Base-by-base conservation (phyloP, 805 yeast species). In the Schwanniomyces yamadae region DNA sequence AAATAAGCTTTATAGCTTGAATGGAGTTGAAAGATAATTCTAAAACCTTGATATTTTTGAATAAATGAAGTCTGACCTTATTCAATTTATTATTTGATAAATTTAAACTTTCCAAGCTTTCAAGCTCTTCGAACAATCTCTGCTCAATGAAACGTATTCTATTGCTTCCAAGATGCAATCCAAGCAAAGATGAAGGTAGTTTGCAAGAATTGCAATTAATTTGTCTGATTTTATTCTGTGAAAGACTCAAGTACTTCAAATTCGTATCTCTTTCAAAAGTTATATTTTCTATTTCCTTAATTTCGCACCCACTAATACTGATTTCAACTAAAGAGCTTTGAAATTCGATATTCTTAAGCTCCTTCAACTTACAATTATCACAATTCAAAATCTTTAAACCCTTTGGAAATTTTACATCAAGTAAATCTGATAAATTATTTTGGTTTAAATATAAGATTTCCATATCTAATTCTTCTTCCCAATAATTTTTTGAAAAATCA, bases 221-320 rank as follows among this genome's bases (percentile, higher is more conserved):
- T 12, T 18, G 17, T 14, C 26, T 15, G 17, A 45, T 5, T 4
- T 33, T 30, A 29, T 53, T 53, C 18, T 41, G 43, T 1, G 50
- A 41, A 10, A 53, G 35, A 24, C 39, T 39, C 20, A 53, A 30
- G 3, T 21, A 33, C 12, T 25, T 36, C 19, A 41, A 42, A 13
- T 26, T 15, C 7, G 48, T 38, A 10, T 30, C 39, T 5, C 8
- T 22, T 17, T 26, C 48, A 36, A 45, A 46, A 3, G 24, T 13
- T 9, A 49, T 34, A 20, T 42, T 44, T 13, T 34, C 23, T 18
- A 54, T 33, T 5, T 24, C 17, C 2, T 8, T 17, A 3, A 51
- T 28, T 9, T 39, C 42, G 31, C 56, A 49, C 1, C 57, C 57
- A 22, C 28, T 39, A 13, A 48, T 33, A 34, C 50, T 46, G 17